A percentile compares a stretch with the other conserved stretches of the same genome.
Conservation (phyloP, 805 yeast species). For the Yarrowia keelungensis region DNA sequence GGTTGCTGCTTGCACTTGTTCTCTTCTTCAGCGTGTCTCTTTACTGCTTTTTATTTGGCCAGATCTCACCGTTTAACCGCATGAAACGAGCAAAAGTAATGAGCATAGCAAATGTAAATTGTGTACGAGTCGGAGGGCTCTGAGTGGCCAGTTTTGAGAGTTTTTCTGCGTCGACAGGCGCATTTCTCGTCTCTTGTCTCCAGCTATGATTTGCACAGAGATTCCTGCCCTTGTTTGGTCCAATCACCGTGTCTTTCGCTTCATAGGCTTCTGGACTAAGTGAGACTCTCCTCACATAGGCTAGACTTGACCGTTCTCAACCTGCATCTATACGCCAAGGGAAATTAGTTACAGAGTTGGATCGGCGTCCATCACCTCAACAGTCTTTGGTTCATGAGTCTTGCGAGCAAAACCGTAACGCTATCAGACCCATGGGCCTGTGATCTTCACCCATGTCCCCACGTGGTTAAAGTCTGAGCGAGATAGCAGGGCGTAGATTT, state of each 20-base stretch:
- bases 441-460: neutral
- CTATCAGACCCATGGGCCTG: neutral
- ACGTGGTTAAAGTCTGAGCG: slow-evolving; percentile 1
- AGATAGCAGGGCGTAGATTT: slow-evolving; percentile 6
- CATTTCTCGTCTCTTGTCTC: too few relatives aligned
- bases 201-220: too few relatives aligned
- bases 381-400: neutral
- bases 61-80: neutral
- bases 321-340: slow-evolving; percentile 15
- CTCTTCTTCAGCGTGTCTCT: too few relatives aligned
- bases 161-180: too few relatives aligned
- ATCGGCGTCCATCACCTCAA: neutral
- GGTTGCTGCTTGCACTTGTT: too few relatives aligned
- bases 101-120: too few relatives aligned
- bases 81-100: neutral
- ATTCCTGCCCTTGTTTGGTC: too few relatives aligned
- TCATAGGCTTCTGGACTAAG: neutral
- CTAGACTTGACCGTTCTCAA: slow-evolving; percentile 3
- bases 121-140: too few relatives aligned
- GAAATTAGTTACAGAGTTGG: slow-evolving; percentile 10
- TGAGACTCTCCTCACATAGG: neutral
- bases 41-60: neutral
- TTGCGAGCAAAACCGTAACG: slow-evolving; percentile 15
- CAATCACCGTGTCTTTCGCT: too few relatives aligned
- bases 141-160: too few relatives aligned